These are phyloP conservation scores for Eutrema japonicum DNA, from an alignment of 345 rosid genomes.

Conservation along the genomic window DNA sequence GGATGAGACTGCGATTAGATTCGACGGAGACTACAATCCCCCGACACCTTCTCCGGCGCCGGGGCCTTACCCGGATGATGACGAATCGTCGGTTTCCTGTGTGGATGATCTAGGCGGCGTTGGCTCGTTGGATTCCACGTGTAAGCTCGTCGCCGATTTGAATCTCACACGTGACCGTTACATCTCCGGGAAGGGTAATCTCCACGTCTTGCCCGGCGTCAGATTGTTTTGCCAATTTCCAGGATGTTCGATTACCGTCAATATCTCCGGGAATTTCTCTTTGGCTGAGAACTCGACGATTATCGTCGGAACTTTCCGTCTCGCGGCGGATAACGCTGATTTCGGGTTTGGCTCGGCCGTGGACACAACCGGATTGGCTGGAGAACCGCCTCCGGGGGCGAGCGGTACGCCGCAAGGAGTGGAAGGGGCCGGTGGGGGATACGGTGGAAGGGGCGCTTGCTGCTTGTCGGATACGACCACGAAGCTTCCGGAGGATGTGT, in stretches of 20 bases:
- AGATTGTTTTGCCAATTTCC: slow-evolving; percentile 56
- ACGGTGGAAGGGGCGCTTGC: slow-evolving; percentile 94
- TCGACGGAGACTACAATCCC: slow-evolving; percentile 71
- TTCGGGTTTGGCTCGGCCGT: slow-evolving; percentile 58
- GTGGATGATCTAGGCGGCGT: slow-evolving; percentile 83
- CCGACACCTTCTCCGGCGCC: slow-evolving; percentile 81
- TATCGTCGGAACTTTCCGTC: slow-evolving; percentile 68
- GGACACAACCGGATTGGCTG: slow-evolving; percentile 75
- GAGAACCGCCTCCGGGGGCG: slow-evolving; percentile 77
- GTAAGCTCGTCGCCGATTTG: slow-evolving; percentile 80
- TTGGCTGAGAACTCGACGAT: slow-evolving; percentile 67
- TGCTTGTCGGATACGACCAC: slow-evolving; percentile 61
- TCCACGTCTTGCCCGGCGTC: slow-evolving; percentile 67
- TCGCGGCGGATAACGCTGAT: slow-evolving; percentile 66
- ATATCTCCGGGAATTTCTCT: slow-evolving; percentile 73
- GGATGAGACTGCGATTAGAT: slow-evolving; percentile 29
- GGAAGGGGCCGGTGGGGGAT: slow-evolving; percentile 94
- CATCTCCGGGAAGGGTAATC: slow-evolving; percentile 79
- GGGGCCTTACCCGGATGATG: slow-evolving; percentile 55
- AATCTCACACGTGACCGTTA: slow-evolving; percentile 74
- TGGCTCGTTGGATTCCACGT: slow-evolving; percentile 81
- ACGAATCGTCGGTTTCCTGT: slow-evolving; percentile 75
- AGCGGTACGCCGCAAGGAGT: slow-evolving; percentile 92
- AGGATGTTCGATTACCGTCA: slow-evolving; percentile 72
- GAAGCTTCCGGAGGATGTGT: slow-evolving; percentile 80